Base-by-base conservation (phyloP, 163 green algal species). In the Scenedesmus sp. region DNA sequence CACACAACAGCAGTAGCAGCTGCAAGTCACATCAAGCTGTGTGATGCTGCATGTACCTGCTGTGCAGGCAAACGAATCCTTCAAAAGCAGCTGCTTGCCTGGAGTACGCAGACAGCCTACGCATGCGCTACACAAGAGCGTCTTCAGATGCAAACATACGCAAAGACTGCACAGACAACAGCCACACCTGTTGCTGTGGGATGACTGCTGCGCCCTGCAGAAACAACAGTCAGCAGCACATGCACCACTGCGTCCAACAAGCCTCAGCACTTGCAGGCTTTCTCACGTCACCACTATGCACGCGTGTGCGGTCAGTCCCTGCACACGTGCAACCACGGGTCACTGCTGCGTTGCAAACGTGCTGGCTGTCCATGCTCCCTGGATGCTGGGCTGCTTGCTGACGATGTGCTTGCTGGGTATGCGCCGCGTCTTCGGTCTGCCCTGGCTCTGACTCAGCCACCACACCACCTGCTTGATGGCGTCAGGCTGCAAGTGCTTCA, bases 391-490 rank as follows among this genome's bases (percentile, higher is more conserved):
- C 40, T 65, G 53, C 44, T 73, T 88, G 65, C 65, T 89, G 81
- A 81, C 44, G 22, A 92, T 85, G 88, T 89, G 88, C 81, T 85
- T 83, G 49, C 12, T 68, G 30, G 88, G 88, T 22, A 92, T 53
- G 26, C 88, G 44, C 20, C 44, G 26, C 1, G 79, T 88, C 7
- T 40, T 46, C 1, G 81, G 65, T 46, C 88, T 46, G 24, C 61
- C 43, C 44, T 92, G 88, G 53, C 81, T 89, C 46, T 85, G 51
- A 30, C n/a, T 59, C 79, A 92, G 81, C 88, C 88, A 92, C 88
- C 81, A 88, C 43, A 92, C 79, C 65, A 86, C 81, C 30, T 83
- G 1, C 65, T 33, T 76, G 43, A 92, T 85, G 4, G 80, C 81
- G 18, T 33, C 56, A n/a, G 81, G 42, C 26, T 20, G 49, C 30